Conservation (phyloP, 2,329 filamentous ascomycete genomes). For the Colletotrichum orbiculare region DNA sequence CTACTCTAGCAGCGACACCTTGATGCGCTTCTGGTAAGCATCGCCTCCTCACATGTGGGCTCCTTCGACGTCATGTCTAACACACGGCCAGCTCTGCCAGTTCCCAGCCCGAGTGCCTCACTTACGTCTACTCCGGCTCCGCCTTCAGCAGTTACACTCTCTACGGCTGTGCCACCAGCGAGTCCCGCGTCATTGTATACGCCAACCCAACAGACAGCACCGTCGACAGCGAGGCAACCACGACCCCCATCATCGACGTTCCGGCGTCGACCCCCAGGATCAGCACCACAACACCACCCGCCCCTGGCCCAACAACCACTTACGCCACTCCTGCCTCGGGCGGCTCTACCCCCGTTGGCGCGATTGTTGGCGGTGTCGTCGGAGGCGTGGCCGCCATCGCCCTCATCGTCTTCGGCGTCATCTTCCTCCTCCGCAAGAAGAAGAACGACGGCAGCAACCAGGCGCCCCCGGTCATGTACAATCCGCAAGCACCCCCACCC, state of each 20-base stretch:
- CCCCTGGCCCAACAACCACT: constrained; percentile 13
- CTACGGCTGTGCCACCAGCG: constrained; percentile 43
- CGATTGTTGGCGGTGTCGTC: constrained; percentile 52
- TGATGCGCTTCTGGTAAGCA: constrained; percentile 47
- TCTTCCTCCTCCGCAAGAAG: constrained; percentile 44
- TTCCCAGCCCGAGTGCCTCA: constrained; percentile 44
- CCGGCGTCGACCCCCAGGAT: too few species aligned
- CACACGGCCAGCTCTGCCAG: constrained; percentile 37
- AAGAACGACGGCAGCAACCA: constrained; percentile 37
- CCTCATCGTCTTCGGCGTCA: constrained; percentile 42
- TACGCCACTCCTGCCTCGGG: constrained; percentile 51
- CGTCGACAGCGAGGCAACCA: constrained; percentile 2
- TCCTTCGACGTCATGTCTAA: background rate
- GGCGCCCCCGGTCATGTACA: constrained; percentile 6
- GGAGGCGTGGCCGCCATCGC: constrained; percentile 48
- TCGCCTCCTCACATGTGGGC: too few species aligned
- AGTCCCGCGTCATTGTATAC: constrained; percentile 39
- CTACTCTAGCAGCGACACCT: constrained; percentile 41
- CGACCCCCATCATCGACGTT: background rate
- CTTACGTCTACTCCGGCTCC: constrained; percentile 41
- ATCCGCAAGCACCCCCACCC: constrained; percentile 15
- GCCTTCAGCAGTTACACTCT: constrained; percentile 43
- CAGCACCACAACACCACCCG: constrained; percentile 2
- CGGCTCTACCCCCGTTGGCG: constrained; percentile 46
- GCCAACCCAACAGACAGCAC: constrained; percentile 35